phyloP scores from a whole-genome alignment of 352 stramenopile species.

The Phytophthora boehmeriae region DNA sequence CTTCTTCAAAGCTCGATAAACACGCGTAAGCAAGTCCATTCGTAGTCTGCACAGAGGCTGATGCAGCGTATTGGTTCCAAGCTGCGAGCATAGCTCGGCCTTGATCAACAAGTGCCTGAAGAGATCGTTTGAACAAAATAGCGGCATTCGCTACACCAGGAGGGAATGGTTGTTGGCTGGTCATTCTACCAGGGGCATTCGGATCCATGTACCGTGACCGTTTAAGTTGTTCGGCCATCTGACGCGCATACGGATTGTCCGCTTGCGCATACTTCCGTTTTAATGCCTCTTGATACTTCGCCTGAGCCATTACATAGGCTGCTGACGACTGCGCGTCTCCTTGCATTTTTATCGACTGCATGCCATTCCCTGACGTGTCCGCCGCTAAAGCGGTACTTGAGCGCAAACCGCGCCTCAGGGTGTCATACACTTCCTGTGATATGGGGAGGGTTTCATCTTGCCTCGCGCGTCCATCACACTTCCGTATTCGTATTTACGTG shows the following conservation, averaged over 20 bases:
- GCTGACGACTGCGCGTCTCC: conserved; percentile 31
- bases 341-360: conserved; percentile 25
- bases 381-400: conserved; percentile 14
- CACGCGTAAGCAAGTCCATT: conserved; percentile 68
- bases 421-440: conserved; percentile 53
- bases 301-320: conserved; percentile 26
- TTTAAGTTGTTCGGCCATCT: conserved; percentile 44
- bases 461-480: conserved; percentile 41
- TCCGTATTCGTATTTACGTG: conserved; percentile 60
- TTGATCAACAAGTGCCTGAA: conserved; percentile 72
- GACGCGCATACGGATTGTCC: conserved; percentile 25
- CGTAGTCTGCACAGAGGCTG: conserved; percentile 53
- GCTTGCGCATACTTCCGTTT: conserved; percentile 42
- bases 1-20: conserved; percentile 78
- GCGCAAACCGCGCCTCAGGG: conserved; percentile 34
- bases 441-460: conserved; percentile 38
- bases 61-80: conserved; percentile 75
- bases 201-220: conserved; percentile 29
- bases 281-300: conserved; percentile 37
- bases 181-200: conserved; percentile 13
- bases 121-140: conserved; percentile 51
- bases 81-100: conserved; percentile 71
- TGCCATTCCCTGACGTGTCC: conserved; percentile 20
- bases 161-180: conserved; percentile 26
- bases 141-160: conserved; percentile 15